Conservation (phyloP, 257 asterid species). For the Plectranthus barbatus region DNA sequence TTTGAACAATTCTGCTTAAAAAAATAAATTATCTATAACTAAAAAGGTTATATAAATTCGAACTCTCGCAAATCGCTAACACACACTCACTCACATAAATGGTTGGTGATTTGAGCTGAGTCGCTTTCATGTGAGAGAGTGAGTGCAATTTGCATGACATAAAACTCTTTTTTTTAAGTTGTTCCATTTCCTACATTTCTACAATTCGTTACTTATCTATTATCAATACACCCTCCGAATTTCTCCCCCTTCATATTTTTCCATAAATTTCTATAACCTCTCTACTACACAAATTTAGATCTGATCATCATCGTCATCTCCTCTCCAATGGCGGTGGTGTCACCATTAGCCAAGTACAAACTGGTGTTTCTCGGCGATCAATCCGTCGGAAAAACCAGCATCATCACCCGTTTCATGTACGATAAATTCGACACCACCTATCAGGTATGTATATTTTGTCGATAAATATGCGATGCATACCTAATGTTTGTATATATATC, state of each 20-base stretch:
- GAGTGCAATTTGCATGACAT: slow-evolving; percentile 14
- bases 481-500: background rate
- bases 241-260: background rate
- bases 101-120: background rate
- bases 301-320: slow-evolving; percentile 14
- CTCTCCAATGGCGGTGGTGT: slow-evolving; percentile 56
- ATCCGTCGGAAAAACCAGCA: slow-evolving; percentile 76
- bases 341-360: slow-evolving; percentile 76
- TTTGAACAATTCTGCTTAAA: no score
- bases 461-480: background rate
- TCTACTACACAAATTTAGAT: slow-evolving; percentile 13
- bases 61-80: no score
- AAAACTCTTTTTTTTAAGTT: background rate
- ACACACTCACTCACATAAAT: no score
- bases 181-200: background rate
- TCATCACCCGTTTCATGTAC: slow-evolving; percentile 80
- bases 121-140: background rate
- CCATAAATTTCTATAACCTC: slow-evolving; percentile 10
- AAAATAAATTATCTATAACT: no score
- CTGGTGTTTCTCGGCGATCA: slow-evolving; percentile 74
- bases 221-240: background rate
- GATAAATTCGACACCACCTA: slow-evolving; percentile 76
- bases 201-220: background rate
- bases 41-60: no score
- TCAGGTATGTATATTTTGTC: slow-evolving; percentile 31